phyloP scores from a whole-genome alignment of 306 rosid genomes.

The Vigna hirtella region DNA sequence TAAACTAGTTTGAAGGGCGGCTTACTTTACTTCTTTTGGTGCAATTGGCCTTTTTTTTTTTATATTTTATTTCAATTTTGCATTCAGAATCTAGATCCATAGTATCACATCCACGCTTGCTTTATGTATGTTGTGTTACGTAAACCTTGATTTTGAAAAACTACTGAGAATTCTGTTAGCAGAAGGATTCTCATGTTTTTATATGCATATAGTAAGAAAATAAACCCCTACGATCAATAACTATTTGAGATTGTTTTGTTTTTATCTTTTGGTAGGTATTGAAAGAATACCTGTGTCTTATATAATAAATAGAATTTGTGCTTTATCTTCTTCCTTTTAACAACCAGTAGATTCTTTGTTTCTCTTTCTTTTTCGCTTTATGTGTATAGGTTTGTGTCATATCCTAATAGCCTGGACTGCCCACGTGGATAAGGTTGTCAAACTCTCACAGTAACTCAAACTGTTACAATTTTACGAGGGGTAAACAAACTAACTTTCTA shows the following conservation, averaged over 20 bases:
- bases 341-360: background rate
- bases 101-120: constrained; percentile 3
- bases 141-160: constrained; percentile 34
- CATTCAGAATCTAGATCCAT: constrained; percentile 21
- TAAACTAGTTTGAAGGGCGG: constrained; percentile 8
- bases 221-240: constrained; percentile 8
- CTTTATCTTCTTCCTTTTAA: constrained; percentile 1
- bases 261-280: background rate
- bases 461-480: background rate
- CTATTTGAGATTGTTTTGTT: background rate
- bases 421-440: constrained; percentile 10
- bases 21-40: constrained; percentile 16
- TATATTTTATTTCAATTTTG: background rate
- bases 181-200: background rate
- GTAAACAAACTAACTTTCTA: background rate
- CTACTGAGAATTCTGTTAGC: background rate
- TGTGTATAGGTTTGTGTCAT: constrained; percentile 1
- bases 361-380: background rate
- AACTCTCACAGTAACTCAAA: background rate
- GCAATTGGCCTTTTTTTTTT: background rate
- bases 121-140: constrained; percentile 22
- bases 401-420: background rate
- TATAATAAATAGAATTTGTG: background rate
- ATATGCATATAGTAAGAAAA: too few relatives aligned
- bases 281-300: constrained; percentile 3